phyloP scores from a whole-genome alignment of 2,329 filamentous ascomycete genomes.

The Sporothrix pallida region DNA sequence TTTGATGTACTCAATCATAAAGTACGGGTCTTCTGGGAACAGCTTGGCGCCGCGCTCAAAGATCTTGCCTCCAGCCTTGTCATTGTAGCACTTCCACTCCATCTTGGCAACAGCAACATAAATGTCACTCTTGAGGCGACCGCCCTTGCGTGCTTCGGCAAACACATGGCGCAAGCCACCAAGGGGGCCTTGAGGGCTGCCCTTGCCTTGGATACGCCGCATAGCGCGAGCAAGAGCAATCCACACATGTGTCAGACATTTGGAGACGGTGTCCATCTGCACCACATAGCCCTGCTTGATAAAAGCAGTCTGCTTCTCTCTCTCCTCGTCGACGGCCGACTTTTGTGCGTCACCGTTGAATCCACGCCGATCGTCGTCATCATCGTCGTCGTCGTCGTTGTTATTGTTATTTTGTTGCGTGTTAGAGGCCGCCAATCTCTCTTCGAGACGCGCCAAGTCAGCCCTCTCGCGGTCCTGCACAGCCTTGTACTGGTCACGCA shows the following conservation, averaged over 20 bases:
- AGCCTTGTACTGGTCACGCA: constrained; percentile 86
- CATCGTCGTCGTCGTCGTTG: constrained; percentile 41
- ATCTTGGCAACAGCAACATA: constrained; percentile 93
- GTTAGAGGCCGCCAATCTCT: constrained; percentile 47
- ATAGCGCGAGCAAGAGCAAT: constrained; percentile 93
- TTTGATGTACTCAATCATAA: constrained; percentile 95
- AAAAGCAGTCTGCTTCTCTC: constrained; percentile 65
- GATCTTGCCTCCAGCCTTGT: constrained; percentile 89
- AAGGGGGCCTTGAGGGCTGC: constrained; percentile 60
- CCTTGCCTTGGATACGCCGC: constrained; percentile 89
- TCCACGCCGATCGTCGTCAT: constrained; percentile 43
- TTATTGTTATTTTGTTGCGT: background rate
- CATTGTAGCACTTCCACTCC: constrained; percentile 95
- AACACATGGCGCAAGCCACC: constrained; percentile 86
- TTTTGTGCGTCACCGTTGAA: constrained; percentile 44
- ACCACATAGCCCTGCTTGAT: constrained; percentile 71
- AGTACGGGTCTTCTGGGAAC: constrained; percentile 91
- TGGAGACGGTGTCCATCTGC: constrained; percentile 77
- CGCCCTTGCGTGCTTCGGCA: constrained; percentile 82
- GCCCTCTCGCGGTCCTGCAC: constrained; percentile 66
- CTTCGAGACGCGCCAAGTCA: constrained; percentile 63
- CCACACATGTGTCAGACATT: constrained; percentile 91
- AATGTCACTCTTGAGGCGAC: constrained; percentile 89
- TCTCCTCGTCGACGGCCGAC: constrained; percentile 48
- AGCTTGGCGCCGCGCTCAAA: constrained; percentile 92